A percentile compares a stretch with the other conserved stretches of the same genome.
These are phyloP conservation scores for Tylopilus sp. DNA, from an alignment of 1,284 basidiomycete genomes.

Conservation along the genomic window DNA sequence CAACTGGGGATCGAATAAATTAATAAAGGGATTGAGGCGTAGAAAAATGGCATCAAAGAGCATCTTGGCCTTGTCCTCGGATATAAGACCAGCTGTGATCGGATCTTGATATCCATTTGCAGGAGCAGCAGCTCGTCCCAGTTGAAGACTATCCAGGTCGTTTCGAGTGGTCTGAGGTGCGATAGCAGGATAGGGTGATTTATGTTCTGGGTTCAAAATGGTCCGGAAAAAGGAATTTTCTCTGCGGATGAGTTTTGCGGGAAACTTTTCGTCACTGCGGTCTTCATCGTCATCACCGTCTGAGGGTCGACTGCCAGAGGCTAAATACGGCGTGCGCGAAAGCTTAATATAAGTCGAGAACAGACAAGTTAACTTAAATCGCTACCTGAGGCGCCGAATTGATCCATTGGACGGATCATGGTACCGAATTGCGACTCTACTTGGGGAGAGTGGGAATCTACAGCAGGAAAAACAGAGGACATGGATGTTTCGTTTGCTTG, in stretches of 20 bases:
- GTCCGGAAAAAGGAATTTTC: slow-evolving; percentile 78
- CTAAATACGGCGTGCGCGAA: slow-evolving; percentile 30
- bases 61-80: slow-evolving; percentile 59
- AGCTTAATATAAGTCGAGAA: slow-evolving; percentile 16
- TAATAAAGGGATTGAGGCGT: slow-evolving; percentile 79
- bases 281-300: slow-evolving; percentile 60
- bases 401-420: slow-evolving; percentile 34
- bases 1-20: slow-evolving; percentile 73
- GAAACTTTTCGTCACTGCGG: slow-evolving; percentile 57
- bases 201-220: slow-evolving; percentile 67
- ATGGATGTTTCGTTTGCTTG: slow-evolving; percentile 33
- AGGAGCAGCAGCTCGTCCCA: slow-evolving; percentile 37
- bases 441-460: slow-evolving; percentile 35
- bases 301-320: slow-evolving; percentile 41
- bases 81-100: slow-evolving; percentile 60
- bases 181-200: slow-evolving; percentile 37
- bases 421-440: slow-evolving; percentile 29
- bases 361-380: slow-evolving; percentile 13
- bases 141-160: slow-evolving; percentile 32
- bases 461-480: slow-evolving; percentile 31
- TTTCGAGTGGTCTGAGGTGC: slow-evolving; percentile 20
- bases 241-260: slow-evolving; percentile 60
- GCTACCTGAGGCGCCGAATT: slow-evolving; percentile 38
- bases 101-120: slow-evolving; percentile 53
- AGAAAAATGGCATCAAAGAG: slow-evolving; percentile 73